These are phyloP conservation scores for Mycena vitilis DNA, from an alignment of 768 basidiomycete species.

Conservation along the genomic window DNA sequence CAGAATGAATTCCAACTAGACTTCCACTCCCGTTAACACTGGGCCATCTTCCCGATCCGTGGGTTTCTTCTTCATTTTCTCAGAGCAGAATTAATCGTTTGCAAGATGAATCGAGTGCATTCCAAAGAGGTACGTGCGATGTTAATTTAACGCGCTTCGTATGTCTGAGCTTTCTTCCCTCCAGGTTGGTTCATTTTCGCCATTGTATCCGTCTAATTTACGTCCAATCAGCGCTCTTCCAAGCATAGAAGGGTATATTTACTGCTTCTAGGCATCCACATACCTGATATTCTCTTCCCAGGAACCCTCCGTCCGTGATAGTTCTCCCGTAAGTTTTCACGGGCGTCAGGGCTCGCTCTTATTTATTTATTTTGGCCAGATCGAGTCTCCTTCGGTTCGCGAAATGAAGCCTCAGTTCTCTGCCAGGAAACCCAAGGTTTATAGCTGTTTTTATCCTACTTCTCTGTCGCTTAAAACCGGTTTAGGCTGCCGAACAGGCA, in stretches of 20 bases:
- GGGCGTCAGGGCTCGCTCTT: not conserved
- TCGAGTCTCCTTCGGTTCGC: constrained; percentile 10
- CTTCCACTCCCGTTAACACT: constrained; percentile 2
- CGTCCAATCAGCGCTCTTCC: constrained; percentile 1
- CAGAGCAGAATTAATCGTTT: constrained; percentile 1
- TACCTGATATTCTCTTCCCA: not conserved
- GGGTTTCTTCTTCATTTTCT: not conserved
- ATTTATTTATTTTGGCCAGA: constrained; percentile 1
- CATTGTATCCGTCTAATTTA: not conserved
- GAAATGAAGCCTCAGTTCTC: constrained; percentile 2
- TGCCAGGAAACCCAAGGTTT: constrained; percentile 13
- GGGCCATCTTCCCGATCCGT: constrained; percentile 14
- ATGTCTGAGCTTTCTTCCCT: not conserved
- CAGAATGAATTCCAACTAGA: not conserved
- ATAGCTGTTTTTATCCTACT: not conserved
- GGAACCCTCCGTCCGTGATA: constrained; percentile 24
- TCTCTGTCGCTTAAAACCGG: not conserved
- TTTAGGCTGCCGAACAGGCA: constrained; percentile 9
- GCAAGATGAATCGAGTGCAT: constrained; percentile 20
- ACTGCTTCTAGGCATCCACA: not conserved
- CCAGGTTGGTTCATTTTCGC: not conserved
- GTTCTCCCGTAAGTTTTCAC: constrained; percentile 11
- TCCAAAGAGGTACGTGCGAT: constrained; percentile 12
- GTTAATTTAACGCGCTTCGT: not conserved
- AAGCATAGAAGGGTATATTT: constrained; percentile 21